Evolutionary conservation across 306 rosid genomes (phyloP).

Genomic region (Cicer pinnatifidum): DNA sequence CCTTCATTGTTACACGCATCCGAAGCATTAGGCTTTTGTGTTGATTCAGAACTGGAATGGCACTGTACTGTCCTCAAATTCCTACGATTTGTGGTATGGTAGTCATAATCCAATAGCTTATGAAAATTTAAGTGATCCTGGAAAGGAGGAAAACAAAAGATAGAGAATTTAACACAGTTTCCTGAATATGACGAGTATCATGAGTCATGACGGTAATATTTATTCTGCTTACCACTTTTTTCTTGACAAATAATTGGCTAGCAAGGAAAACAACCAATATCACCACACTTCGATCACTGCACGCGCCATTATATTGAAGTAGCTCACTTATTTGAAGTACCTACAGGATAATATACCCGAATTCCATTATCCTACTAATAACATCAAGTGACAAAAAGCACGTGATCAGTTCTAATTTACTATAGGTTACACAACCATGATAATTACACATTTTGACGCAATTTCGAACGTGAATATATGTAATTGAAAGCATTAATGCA

Average conservation of each 20-base stretch:
- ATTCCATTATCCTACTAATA: constrained; percentile 1
- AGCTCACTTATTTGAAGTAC: constrained; percentile 91
- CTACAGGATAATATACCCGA: constrained; percentile 49
- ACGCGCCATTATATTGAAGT: constrained; percentile 73
- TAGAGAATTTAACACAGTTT: constrained; percentile 20
- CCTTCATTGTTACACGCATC: constrained; percentile 60
- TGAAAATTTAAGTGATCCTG: constrained; percentile 85
- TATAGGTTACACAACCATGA: background rate
- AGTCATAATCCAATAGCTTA: constrained; percentile 69
- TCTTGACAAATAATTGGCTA: constrained; percentile 78
- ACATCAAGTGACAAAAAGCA: constrained; percentile 20
- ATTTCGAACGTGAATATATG: background rate
- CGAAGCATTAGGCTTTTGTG: constrained; percentile 48
- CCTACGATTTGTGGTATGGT: constrained; percentile 58
- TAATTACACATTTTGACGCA: constrained; percentile 20
- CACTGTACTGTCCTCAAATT: constrained; percentile 51
- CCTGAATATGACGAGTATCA: constrained; percentile 14
- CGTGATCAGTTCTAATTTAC: background rate
- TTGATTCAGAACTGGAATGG: constrained; percentile 51
- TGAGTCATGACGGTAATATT: constrained; percentile 9
- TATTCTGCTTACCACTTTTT: constrained; percentile 70
- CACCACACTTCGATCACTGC: constrained; percentile 80
- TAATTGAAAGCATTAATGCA: background rate
- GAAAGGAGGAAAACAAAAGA: constrained; percentile 33
- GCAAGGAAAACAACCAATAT: constrained; percentile 90